phyloP scores from a whole-genome alignment of 257 asterid species.

The Striga asiatica region DNA sequence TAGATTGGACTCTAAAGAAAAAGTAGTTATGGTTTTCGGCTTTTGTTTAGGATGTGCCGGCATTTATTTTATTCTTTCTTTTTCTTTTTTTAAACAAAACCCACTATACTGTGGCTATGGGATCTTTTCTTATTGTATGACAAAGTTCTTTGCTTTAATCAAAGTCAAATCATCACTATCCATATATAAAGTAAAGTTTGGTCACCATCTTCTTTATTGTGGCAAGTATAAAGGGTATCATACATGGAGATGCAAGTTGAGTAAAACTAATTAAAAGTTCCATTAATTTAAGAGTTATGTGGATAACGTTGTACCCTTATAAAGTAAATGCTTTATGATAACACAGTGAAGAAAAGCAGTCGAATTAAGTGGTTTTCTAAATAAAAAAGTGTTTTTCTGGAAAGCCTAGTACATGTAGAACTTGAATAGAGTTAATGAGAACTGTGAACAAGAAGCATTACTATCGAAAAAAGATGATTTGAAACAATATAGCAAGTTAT shows the following conservation, averaged over 20 bases:
- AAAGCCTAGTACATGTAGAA: no score
- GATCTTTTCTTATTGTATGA: conserved; percentile 27
- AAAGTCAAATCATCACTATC: conserved; percentile 32
- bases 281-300: conserved; percentile 6
- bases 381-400: conserved; percentile 10
- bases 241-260: conserved; percentile 31
- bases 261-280: conserved; percentile 12
- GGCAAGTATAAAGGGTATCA: conserved; percentile 31
- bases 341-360: conserved; percentile 2
- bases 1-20: no score
- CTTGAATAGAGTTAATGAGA: no score
- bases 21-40: no score
- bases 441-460: no score
- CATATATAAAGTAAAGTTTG: conserved; percentile 42
- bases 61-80: no score
- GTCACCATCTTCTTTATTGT: conserved; percentile 36
- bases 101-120: no score
- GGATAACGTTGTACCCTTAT: conserved; percentile 13
- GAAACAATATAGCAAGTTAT: no score
- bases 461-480: no score
- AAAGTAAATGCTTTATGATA: conserved; percentile 12
- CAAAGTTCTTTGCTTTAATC: conserved; percentile 32
- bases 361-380: conserved; percentile 18
- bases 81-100: no score
- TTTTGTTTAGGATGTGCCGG: conserved; percentile 12